A percentile compares a stretch with the other conserved stretches of the same genome.
These are phyloP conservation scores for Mucor ambiguus DNA, from an alignment of 371 early-diverging fungal species.

Conservation along the genomic window DNA sequence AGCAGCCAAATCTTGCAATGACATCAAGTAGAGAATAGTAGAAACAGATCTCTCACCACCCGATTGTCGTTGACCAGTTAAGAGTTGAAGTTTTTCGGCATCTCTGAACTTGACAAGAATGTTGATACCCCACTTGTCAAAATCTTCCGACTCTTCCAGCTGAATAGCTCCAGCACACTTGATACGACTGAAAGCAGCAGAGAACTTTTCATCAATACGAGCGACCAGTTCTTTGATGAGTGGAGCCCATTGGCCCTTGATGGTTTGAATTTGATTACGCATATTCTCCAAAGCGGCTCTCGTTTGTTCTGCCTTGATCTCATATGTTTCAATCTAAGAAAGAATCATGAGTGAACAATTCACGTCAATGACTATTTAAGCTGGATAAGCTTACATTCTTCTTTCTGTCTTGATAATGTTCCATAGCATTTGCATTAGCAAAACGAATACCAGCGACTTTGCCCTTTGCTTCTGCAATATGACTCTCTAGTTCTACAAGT, in stretches of 20 bases:
- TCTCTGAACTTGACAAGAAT: conserved; percentile 94
- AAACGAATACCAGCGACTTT: conserved; percentile 49
- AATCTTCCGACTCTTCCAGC: conserved; percentile 75
- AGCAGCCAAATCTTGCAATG: conserved; percentile 86
- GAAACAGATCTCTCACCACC: conserved; percentile 98
- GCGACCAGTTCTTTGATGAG: conserved; percentile 60
- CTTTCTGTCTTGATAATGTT: conserved; percentile 65
- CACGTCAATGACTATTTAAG: neutral
- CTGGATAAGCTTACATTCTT: conserved; percentile 42
- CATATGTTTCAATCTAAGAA: conserved; percentile 31
- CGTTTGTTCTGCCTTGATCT: conserved; percentile 37
- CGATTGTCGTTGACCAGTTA: conserved; percentile 95
- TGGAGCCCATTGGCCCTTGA: conserved; percentile 70
- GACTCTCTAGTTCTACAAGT: conserved; percentile 30
- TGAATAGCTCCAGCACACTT: conserved; percentile 91
- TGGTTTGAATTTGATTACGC: conserved; percentile 31
- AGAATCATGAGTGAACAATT: neutral
- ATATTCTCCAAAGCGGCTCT: conserved; percentile 30
- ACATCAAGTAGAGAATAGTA: conserved; percentile 97
- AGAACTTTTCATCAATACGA: conserved; percentile 71
- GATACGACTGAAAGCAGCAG: conserved; percentile 79
- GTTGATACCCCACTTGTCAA: conserved; percentile 95
- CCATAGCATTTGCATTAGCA: conserved; percentile 59
- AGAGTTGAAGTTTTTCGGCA: conserved; percentile 81
- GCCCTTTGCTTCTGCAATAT: conserved; percentile 57